Evolutionary conservation across 345 rosid genomes (phyloP).

Genomic region (Eucalyptus decipiens): DNA sequence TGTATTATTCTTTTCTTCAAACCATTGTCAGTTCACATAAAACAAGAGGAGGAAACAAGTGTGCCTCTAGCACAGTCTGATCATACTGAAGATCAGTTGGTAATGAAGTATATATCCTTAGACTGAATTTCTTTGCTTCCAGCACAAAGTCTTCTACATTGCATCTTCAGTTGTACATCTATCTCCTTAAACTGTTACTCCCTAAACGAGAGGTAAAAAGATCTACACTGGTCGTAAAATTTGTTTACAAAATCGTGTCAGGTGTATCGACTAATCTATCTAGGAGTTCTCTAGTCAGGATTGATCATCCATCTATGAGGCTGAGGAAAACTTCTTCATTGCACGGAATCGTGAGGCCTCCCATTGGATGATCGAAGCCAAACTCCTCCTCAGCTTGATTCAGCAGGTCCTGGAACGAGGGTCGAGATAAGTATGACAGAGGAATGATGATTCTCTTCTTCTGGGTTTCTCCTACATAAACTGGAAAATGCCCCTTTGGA

Average conservation of each 20-base stretch:
- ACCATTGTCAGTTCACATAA: too few relatives aligned
- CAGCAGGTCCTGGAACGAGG: slow-evolving; percentile 15
- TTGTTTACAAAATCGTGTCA: neutral
- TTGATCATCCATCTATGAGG: neutral
- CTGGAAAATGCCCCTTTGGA: slow-evolving; percentile 16
- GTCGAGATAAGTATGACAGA: slow-evolving; percentile 11
- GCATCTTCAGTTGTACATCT: neutral
- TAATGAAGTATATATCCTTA: neutral
- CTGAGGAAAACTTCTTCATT: slow-evolving; percentile 8
- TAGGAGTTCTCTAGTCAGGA: neutral
- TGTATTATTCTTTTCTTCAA: too few relatives aligned
- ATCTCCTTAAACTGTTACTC: too few relatives aligned
- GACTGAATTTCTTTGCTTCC: neutral
- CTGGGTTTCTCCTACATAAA: slow-evolving; percentile 22
- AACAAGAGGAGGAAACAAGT: too few relatives aligned
- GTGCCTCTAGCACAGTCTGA: too few relatives aligned
- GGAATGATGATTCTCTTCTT: slow-evolving; percentile 18
- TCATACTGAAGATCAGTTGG: neutral
- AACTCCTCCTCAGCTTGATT: slow-evolving; percentile 18
- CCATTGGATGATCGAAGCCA: slow-evolving; percentile 23
- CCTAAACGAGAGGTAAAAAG: too few relatives aligned
- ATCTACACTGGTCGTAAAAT: too few relatives aligned
- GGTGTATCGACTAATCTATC: neutral
- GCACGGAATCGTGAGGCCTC: slow-evolving; percentile 26
- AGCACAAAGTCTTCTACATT: neutral